Evolutionary conservation across 345 rosid species (phyloP).

Genomic region (Brassica rapa): DNA sequence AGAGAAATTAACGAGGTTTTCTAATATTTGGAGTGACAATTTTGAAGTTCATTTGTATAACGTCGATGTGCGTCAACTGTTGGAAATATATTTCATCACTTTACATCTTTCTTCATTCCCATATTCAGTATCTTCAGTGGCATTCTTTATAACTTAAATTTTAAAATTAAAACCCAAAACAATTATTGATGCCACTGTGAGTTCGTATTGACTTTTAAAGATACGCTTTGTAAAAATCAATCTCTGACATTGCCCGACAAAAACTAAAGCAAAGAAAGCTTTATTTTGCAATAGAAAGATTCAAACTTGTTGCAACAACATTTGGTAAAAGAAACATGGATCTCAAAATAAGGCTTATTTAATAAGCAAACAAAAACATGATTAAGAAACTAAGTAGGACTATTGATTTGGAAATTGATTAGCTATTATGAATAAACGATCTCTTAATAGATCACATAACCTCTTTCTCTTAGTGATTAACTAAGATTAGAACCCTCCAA

Average conservation of each 20-base stretch:
- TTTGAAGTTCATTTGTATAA: constrained; percentile 24
- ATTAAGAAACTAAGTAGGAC: constrained; percentile 15
- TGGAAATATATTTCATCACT: constrained; percentile 31
- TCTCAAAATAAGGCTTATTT: not conserved
- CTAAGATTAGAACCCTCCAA: constrained; percentile 37
- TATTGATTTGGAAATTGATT: constrained; percentile 12
- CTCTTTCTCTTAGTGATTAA: not conserved
- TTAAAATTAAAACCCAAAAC: not conserved
- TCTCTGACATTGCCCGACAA: not conserved
- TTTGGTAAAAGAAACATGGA: not conserved
- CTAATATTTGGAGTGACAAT: constrained; percentile 23
- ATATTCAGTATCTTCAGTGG: not conserved
- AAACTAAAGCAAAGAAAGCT: not conserved
- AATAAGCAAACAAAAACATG: not conserved
- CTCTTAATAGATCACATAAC: not conserved
- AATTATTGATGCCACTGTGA: not conserved
- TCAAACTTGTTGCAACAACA: constrained; percentile 11
- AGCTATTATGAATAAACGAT: not conserved
- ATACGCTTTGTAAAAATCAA: not conserved
- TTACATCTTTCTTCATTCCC: constrained; percentile 7
- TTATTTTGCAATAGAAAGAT: not conserved
- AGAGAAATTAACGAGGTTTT: constrained; percentile 29
- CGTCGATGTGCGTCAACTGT: constrained; percentile 25
- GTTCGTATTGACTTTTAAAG: not conserved
- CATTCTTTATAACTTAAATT: not conserved